Evolutionary conservation across 805 yeast genomes (phyloP), one percentile per base, ranked within the genome.

Genomic region (Geotrichum ghanense): DNA sequence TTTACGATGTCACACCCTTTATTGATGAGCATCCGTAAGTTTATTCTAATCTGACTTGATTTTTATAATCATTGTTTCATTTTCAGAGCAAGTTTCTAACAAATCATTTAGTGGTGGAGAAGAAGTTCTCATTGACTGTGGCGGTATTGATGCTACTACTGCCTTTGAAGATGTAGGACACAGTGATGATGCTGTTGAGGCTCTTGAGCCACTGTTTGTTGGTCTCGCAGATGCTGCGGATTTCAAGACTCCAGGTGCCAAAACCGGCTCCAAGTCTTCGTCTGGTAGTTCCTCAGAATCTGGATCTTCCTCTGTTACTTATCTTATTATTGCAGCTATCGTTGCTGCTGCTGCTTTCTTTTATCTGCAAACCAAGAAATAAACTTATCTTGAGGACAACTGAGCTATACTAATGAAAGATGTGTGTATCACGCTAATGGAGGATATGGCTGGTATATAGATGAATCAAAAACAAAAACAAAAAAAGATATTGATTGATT

Each of bases 161-260:
- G 75, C 79, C 21, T 79, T 79, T 53, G 79, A 76, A 79, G 95
- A 87, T 60, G 89, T 92, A 62, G 99, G 99, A 27, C 99, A 92
- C 69, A 87, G 97, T 27, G 97, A 89, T 52, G 96, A 89, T 55
- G 97, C 99, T 37, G 79, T 80, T 56, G 92, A 82, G 57, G 72
- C 82, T 55, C 71, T 92, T 58, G 72, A 68, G 41, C 78, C 75
- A 37, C 69, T 87, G 60, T 70, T 75, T 55, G 74, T 92, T 49
- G 98, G 98, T 54, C 80, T 74, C 45, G 72, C 90, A 45, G 89
- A 88, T 59, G 84, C 67, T 20, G 53, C 51, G 25, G 72, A 23
- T 22, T 22, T 22, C 31, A n/a, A 21, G 21, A 31, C 37, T 19
- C 19, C 37, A n/a, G 37, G 51, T 20, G 46, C 48, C 16, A 46